Evolutionary conservation across 768 basidiomycete species (phyloP), one percentile per base, ranked within the genome.

Genomic region (Russula olivacea): DNA sequence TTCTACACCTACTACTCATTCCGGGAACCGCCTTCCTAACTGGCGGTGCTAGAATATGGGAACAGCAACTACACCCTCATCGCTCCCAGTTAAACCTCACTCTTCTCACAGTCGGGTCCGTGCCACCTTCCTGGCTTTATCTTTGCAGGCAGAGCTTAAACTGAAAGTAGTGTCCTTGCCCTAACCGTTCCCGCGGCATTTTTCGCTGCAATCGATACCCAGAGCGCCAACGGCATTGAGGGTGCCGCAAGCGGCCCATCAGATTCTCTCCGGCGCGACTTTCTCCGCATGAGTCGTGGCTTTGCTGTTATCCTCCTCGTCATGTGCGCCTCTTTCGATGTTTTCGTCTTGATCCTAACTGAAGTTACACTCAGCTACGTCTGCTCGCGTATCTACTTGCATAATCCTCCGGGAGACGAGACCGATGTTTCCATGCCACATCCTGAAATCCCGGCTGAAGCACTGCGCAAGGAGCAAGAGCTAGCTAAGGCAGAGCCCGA

Each of bases 1-100:
- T 91, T n/a, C 77, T 91, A 10, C 88, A 88, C 71, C 77, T 89
- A 1, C 78, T 91, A 0, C 79, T 91, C 15, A 77, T 90, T 49
- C 88, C 88, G 0, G 88, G 88, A 2, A 77, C 80, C 5, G 78
- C 87, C 0, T 90, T 89, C 70, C 76, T 89, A n/a, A 80, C 81
- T 2, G 88, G 88, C 25, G 88, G 88, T 50, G 83, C 82, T n/a
- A 78, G 80, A 23, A 76, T 89, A 30, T 75, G 82, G 69, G 80
- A 87, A 54, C 88, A 91, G 71, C 79, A 86, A 58, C 74, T 91
- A 10, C 83, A 88, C 67, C 85, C 85, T 2, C 83, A 85, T 67
- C 69, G 81, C 11, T 82, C 83, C 0, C 78, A 89, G 66, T 76
- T 90, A 2, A 89, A 90, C 66, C 86, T 88, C 57, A 80, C 85